These are phyloP conservation scores for Coemansia sp. DNA, from an alignment of 192 early-diverging fungal species.

Conservation along the genomic window DNA sequence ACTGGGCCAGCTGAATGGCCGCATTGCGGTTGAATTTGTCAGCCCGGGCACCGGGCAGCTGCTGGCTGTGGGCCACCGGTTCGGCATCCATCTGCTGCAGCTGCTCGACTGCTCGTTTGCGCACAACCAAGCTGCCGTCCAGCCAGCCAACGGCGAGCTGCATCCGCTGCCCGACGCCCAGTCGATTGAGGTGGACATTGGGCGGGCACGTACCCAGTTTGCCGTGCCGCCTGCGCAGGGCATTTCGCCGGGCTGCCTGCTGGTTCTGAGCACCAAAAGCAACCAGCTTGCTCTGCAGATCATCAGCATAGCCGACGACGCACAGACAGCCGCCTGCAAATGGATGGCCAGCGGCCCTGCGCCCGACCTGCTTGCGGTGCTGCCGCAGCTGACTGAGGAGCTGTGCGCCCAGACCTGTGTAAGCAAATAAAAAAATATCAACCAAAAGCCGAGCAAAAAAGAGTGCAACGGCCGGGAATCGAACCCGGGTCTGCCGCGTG, in stretches of 20 bases:
- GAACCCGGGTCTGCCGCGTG: conserved; percentile 78
- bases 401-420: not conserved
- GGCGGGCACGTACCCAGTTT: conserved; percentile 11
- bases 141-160: not conserved
- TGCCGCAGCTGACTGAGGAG: not conserved
- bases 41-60: conserved; percentile 37
- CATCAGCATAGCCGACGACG: not conserved
- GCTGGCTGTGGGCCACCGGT: conserved; percentile 21
- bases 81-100: conserved; percentile 34
- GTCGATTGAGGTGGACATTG: conserved; percentile 1
- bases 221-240: conserved; percentile 26
- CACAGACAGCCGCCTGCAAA: not conserved
- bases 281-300: not conserved
- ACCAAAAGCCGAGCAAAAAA: too few species aligned
- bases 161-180: not conserved
- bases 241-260: conserved; percentile 2
- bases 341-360: not conserved
- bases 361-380: not conserved
- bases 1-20: conserved; percentile 19
- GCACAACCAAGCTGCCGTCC: not conserved
- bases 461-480: conserved; percentile 67
- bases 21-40: conserved; percentile 27
- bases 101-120: conserved; percentile 14
- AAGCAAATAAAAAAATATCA: not conserved
- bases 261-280: conserved; percentile 3